Percentiles rank a stretch among this genome's conserved stretches.
phyloP scores from a whole-genome alignment of 768 basidiomycete species.

The Phlebiopsis flavidoalba region DNA sequence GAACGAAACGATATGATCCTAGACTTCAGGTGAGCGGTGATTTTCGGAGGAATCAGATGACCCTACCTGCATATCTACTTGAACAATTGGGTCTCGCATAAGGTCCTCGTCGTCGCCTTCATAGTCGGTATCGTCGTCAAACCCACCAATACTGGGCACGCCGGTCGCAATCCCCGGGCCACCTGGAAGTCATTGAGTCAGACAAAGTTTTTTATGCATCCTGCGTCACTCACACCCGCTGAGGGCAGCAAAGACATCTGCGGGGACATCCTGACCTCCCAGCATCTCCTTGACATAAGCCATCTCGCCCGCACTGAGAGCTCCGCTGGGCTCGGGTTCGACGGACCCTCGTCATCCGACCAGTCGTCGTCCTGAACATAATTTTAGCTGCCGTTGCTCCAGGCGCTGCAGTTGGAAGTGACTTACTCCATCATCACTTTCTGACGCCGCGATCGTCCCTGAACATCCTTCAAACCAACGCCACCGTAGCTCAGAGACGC shows the following conservation, averaged over 20 bases:
- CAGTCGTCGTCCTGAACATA: conserved; percentile 77
- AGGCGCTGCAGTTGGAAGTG: background rate
- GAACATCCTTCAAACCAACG: conserved; percentile 35
- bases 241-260: conserved; percentile 47
- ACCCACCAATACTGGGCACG: background rate
- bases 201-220: no score
- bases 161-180: background rate
- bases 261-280: conserved; percentile 63
- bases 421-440: conserved; percentile 71
- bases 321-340: conserved; percentile 29
- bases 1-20: conserved; percentile 71
- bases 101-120: conserved; percentile 84
- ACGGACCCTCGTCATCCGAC: conserved; percentile 72
- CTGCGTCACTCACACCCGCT: conserved; percentile 31
- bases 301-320: conserved; percentile 69
- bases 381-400: background rate
- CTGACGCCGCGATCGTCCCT: conserved; percentile 38
- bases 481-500: conserved; percentile 46
- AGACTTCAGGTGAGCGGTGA: background rate
- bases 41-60: background rate
- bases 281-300: conserved; percentile 82
- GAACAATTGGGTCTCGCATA: conserved; percentile 77
- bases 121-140: conserved; percentile 67
- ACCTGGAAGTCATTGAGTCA: background rate
- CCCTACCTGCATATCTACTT: conserved; percentile 72